Base-by-base conservation (phyloP, 768 basidiomycete genomes). In the Stropharia rugosoannulata region DNA sequence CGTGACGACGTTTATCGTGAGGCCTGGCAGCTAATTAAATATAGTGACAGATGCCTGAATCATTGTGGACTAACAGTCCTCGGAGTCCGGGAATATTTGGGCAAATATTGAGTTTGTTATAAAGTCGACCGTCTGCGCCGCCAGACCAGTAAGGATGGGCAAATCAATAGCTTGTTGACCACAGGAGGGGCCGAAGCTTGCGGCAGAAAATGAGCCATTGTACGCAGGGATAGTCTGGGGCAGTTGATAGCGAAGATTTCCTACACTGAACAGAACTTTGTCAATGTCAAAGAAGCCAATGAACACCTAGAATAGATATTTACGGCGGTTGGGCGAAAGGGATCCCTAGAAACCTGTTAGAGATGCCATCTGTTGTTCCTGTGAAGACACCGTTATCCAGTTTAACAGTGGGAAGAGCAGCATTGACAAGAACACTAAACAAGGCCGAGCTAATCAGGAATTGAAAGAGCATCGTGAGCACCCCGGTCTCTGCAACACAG, bases 281-380 rank as follows among this genome's bases (percentile, higher is more conserved):
- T 9, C 35, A 36, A 16, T 2, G 32, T 25, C 27, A 18, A n/a
- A 6, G 8, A 1, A 4, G 1, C 27, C 29, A 8, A 4, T 15
- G 8, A 19, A 9, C 22, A 7, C 38, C 38, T 16, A 37, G 27
- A 52, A 22, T 16, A 29, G n/a, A 55, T 0, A 65, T 78, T 61
- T 56, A 84, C 83, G 82, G 81, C 12, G 83, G 77, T 61, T 76
- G 58, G n/a, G 80, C 83, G 54, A 79, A 85, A 0, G 82, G 83
- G 22, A 85, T 81, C 1, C 82, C 81, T 3, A 80, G 63, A 61
- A 80, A 85, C 55, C 73, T 70, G 7, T 73, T 64, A 6, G 71
- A 64, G 0, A 56, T 55, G 2, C 73, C 73, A n/a, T 64, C 66
- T 2, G 66, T 61, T n/a, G 57, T 64, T 12, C 83, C 83, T n/a